Percentiles rank a stretch among this genome's conserved stretches.
Conservation (phyloP, 2,329 filamentous ascomycete genomes). For the Apiospora phragmitis region DNA sequence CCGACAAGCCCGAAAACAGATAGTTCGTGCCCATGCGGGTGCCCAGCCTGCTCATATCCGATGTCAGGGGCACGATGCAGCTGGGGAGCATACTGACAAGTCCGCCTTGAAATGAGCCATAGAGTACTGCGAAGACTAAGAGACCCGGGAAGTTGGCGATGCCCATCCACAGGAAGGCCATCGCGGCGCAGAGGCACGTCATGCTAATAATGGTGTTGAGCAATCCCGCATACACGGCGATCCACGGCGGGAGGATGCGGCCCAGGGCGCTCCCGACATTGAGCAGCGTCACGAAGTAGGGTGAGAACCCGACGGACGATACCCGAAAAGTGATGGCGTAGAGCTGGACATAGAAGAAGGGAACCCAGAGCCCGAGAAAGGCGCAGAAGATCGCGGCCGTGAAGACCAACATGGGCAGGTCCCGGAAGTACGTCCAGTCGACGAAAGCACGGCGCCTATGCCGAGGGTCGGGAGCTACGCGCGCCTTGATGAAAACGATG, state of each 20-base stretch:
- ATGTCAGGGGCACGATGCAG: constrained; percentile 24
- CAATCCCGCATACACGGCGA: constrained; percentile 37
- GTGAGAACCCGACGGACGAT: constrained; percentile 16
- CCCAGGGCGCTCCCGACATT: constrained; percentile 40
- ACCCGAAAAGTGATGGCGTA: constrained; percentile 23
- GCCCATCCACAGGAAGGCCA: constrained; percentile 31
- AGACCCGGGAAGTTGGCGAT: constrained; percentile 14
- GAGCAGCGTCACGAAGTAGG: constrained; percentile 40
- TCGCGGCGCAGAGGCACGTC: constrained; percentile 31
- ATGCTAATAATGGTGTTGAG: constrained; percentile 37
- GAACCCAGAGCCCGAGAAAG: constrained; percentile 44
- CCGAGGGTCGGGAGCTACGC: constrained; percentile 28
- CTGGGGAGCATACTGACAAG: constrained; percentile 34
- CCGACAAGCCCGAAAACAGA: constrained; percentile 40
- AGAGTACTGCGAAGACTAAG: constrained; percentile 25
- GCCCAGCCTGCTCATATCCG: constrained; percentile 31
- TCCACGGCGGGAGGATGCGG: constrained; percentile 36
- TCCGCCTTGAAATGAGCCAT: constrained; percentile 37
- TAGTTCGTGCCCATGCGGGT: constrained; percentile 45
- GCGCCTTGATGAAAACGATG: not conserved
- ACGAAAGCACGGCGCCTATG: constrained; percentile 38
- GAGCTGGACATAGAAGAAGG: constrained; percentile 42
- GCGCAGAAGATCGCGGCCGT: constrained; percentile 30
- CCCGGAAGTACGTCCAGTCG: constrained; percentile 41
- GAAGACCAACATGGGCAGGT: constrained; percentile 37